Base-by-base conservation (phyloP, 768 basidiomycete genomes). In the Mycena crocata region DNA sequence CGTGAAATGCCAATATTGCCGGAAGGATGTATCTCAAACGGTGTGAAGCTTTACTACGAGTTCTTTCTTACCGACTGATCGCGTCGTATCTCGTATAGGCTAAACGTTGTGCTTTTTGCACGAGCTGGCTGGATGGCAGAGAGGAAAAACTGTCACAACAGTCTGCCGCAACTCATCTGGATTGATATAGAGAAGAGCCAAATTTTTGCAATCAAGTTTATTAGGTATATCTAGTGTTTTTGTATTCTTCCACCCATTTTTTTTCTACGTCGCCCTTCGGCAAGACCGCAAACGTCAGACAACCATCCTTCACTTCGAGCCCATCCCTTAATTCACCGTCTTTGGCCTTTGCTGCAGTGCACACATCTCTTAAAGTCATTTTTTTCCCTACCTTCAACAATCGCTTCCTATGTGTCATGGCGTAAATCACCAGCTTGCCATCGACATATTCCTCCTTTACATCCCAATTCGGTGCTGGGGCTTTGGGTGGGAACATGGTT, bases 311-410 rank as follows among this genome's bases (percentile, higher is more conserved):
- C 49, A 98, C 73, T 74, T 95, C 93, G 56, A 98, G 76, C 1
- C 97, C 96, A 75, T 99, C 96, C 67, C 72, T 77, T 34, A 80
- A 80, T 58, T 87, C 87, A 2, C 86, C 89, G 21, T 84, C 84
- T 76, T 87, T 90, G 23, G 78, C 87, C 69, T 85, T 86, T 1
- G 91, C 86, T 5, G 86, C 88, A 13, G 78, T 79, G 70, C 90
- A 90, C 5, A 97, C 90, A 72, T 96, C 93, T 49, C 85, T 80
- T 64, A 99, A 80, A 14, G 91, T 92, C 89, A 97, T 91, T 76
- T 93, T 95, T 80, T 91, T 93, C 17, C 96, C 97, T 6, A 97
- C 88, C 79, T 96, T 99, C 64, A 99, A 81, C 49, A 99, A 78
- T 40, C 94, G 86, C 73, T 87, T 91, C 63, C 86, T 78, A 66